phyloP scores from a whole-genome alignment of 1,284 basidiomycete species.

The Erythrobasidium hasegawianum region DNA sequence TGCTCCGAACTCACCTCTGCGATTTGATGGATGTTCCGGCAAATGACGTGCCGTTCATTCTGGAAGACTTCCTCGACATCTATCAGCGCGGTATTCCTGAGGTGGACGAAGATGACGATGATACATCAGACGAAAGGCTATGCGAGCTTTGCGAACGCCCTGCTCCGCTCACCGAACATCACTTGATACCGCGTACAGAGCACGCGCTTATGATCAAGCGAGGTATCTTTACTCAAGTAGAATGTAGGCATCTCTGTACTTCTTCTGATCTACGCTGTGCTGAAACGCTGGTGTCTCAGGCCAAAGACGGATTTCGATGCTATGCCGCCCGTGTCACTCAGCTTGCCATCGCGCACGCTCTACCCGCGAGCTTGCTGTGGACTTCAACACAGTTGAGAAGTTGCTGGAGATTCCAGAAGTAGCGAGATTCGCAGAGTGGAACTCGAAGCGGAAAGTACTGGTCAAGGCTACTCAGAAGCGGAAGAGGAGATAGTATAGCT shows the following conservation, averaged over 20 bases:
- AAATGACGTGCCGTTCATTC: not conserved
- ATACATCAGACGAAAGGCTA: not conserved
- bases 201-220: slow-evolving; percentile 27
- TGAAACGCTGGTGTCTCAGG: slow-evolving; percentile 10
- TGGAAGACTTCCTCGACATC: slow-evolving; percentile 16
- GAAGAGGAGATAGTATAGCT: slow-evolving; percentile 13
- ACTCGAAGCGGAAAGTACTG: slow-evolving; percentile 29
- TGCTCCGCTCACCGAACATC: slow-evolving; percentile 28
- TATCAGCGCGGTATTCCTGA: slow-evolving; percentile 4
- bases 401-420: slow-evolving; percentile 23
- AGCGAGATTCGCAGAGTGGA: slow-evolving; percentile 31
- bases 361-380: slow-evolving; percentile 22
- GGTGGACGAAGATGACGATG: not conserved
- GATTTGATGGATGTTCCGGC: slow-evolving; percentile 4
- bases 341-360: slow-evolving; percentile 16
- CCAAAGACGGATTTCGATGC: slow-evolving; percentile 8
- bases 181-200: slow-evolving; percentile 28
- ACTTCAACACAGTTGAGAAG: slow-evolving; percentile 30
- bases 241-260: slow-evolving; percentile 12
- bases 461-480: slow-evolving; percentile 11
- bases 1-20: slow-evolving; percentile 10
- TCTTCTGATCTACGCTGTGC: not conserved
- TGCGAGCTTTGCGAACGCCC: slow-evolving; percentile 29
- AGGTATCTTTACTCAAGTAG: slow-evolving; percentile 14
- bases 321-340: slow-evolving; percentile 28